Evolutionary conservation across 202 grass and related monocot species (phyloP).

Genomic region (Setaria viridis): DNA sequence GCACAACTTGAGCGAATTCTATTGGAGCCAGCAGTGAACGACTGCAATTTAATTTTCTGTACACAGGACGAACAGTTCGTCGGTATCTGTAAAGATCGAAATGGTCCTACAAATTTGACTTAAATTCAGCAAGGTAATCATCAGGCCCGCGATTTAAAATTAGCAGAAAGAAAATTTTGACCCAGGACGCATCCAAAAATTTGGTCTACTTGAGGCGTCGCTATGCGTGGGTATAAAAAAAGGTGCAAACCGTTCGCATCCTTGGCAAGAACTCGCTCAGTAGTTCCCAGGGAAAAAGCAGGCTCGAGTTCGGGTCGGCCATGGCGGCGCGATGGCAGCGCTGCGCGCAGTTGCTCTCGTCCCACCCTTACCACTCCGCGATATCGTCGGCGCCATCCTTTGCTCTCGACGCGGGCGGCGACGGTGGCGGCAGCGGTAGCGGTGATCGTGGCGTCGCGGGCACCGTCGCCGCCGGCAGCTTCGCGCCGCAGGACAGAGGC

Average conservation of each 20-base stretch:
- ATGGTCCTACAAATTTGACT: constrained; percentile 2
- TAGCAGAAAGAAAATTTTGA: not conserved
- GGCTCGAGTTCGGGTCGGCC: not conserved
- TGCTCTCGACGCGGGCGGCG: not conserved
- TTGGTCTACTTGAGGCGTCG: not conserved
- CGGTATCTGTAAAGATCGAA: not conserved
- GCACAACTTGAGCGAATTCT: not conserved
- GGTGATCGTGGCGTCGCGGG: not conserved
- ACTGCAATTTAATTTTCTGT: not conserved
- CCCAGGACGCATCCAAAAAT: not conserved
- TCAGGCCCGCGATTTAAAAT: constrained; percentile 23
- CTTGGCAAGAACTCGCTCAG: not conserved
- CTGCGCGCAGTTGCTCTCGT: constrained; percentile 22
- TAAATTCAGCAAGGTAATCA: not conserved
- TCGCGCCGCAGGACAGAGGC: not conserved
- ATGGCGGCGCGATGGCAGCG: constrained; percentile 40
- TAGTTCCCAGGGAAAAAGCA: too few relatives aligned
- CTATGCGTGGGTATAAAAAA: not conserved
- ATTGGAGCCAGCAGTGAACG: not conserved
- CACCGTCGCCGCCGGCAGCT: not conserved
- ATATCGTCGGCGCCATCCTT: constrained; percentile 41
- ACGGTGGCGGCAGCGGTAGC: not conserved
- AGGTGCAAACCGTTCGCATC: not conserved
- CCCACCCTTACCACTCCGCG: constrained; percentile 42
- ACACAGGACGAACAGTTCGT: not conserved